Conservation (phyloP, 805 yeast genomes). For the Metschnikowia cubensis region DNA sequence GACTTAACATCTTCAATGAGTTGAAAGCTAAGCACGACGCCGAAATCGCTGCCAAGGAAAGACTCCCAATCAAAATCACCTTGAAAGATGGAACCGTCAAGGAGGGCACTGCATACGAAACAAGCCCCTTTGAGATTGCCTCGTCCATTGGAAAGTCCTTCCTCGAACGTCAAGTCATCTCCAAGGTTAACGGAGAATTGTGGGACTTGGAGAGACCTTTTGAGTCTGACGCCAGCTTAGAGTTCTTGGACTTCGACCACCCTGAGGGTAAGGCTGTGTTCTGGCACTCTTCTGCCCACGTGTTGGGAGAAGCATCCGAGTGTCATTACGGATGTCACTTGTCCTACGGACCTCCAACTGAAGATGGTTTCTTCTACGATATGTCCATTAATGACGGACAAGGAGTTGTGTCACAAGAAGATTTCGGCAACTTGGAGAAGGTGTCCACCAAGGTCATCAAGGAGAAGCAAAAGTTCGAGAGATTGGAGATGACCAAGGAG, state of each 20-base stretch:
- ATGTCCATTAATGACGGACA: constrained; percentile 77
- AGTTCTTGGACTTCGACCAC: constrained; percentile 84
- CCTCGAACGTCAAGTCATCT: constrained; percentile 82
- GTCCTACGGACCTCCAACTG: constrained; percentile 89
- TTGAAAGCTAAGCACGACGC: constrained; percentile 76
- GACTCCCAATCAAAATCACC: constrained; percentile 65
- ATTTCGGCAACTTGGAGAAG: constrained; percentile 78
- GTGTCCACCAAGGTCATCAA: constrained; percentile 87
- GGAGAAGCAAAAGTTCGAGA: constrained; percentile 92
- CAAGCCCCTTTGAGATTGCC: constrained; percentile 86
- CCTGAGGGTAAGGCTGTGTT: constrained; percentile 95
- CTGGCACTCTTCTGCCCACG: constrained; percentile 99
- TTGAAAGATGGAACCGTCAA: constrained; percentile 81
- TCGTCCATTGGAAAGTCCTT: constrained; percentile 80
- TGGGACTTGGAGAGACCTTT: constrained; percentile 97
- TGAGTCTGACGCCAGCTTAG: constrained; percentile 65
- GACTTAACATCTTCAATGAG: constrained; percentile 75
- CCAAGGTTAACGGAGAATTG: constrained; percentile 80
- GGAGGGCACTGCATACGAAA: constrained; percentile 82
- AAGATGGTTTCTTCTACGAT: constrained; percentile 96
- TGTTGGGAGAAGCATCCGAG: constrained; percentile 96
- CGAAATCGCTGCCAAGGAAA: constrained; percentile 56
- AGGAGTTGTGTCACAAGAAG: constrained; percentile 70
- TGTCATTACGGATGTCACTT: constrained; percentile 93
- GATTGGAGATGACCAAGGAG: constrained; percentile 89